A percentile compares a stretch with the other conserved stretches of the same genome.
Conservation (phyloP, 2,329 filamentous ascomycete species). For the Phaeomoniella chlamydospora region DNA sequence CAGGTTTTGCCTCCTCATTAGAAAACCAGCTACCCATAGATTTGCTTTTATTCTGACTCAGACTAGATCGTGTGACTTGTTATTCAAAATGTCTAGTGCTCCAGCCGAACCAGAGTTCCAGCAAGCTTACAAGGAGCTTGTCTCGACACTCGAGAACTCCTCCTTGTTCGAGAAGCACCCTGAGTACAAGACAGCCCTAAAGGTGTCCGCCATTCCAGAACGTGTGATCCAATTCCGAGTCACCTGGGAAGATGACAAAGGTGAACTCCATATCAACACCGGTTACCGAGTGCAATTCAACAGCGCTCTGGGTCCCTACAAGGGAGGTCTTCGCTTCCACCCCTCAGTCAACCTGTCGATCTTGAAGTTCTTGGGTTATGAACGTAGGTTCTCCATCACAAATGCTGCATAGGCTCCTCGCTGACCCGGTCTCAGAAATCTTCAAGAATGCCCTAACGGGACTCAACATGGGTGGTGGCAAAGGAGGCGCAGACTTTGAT, state of each 20-base stretch:
- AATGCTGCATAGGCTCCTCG: constrained; percentile 49
- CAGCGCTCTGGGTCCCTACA: constrained; percentile 92
- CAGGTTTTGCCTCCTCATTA: too few relatives aligned
- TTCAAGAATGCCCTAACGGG: constrained; percentile 2
- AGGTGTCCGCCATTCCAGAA: constrained; percentile 81
- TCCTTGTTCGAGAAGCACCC: constrained; percentile 87
- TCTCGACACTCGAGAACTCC: constrained; percentile 85
- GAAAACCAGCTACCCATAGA: too few relatives aligned
- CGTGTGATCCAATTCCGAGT: constrained; percentile 95
- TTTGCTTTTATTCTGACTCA: too few relatives aligned
- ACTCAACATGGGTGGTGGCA: constrained; percentile 86
- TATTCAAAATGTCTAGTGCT: neutral
- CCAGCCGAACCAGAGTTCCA: constrained; percentile 81
- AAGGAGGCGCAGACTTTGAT: constrained; percentile 96
- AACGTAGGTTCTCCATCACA: constrained; percentile 95
- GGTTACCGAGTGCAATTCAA: constrained; percentile 98
- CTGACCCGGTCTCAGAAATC: constrained; percentile 22
- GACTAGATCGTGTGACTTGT: too few relatives aligned
- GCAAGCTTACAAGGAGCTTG: constrained; percentile 96
- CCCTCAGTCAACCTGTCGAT: constrained; percentile 55
- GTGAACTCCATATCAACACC: constrained; percentile 78
- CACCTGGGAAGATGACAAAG: constrained; percentile 90
- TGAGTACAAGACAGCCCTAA: constrained; percentile 82
- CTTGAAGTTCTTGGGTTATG: constrained; percentile 96
- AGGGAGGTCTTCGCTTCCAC: constrained; percentile 92